A percentile compares a stretch with the other conserved stretches of the same genome.
Conservation (phyloP, 2,329 filamentous ascomycete genomes). For the Scedosporium apiospermum region DNA sequence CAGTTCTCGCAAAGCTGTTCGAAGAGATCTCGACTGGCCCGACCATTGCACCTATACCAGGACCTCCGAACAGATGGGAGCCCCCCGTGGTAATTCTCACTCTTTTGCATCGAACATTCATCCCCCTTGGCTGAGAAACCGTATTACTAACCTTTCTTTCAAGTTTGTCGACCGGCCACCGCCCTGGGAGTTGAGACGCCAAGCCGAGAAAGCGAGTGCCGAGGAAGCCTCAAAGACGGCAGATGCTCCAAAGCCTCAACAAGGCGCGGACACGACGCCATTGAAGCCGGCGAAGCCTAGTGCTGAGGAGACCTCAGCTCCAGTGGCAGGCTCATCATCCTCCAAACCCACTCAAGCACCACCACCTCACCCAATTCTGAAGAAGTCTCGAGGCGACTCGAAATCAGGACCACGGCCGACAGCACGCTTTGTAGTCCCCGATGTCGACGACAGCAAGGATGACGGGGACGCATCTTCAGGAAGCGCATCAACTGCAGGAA, state of each 20-base stretch:
- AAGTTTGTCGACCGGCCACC: neutral
- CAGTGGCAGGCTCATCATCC: constrained; percentile 20
- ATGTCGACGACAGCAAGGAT: constrained; percentile 25
- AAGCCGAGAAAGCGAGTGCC: constrained; percentile 14
- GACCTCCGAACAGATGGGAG: constrained; percentile 44
- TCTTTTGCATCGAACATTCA: neutral
- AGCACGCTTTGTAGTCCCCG: constrained; percentile 49
- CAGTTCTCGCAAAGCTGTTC: constrained; percentile 44
- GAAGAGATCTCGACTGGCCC: constrained; percentile 48
- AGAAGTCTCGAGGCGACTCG: constrained; percentile 47
- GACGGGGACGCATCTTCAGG: constrained; percentile 28
- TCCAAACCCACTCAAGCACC: constrained; percentile 34
- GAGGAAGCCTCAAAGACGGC: neutral
- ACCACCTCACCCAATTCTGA: constrained; percentile 47
- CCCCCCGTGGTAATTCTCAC: constrained; percentile 27
- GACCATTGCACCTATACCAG: constrained; percentile 45
- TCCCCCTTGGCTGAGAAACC: neutral
- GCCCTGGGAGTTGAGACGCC: constrained; percentile 10
- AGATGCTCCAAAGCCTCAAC: constrained; percentile 11
- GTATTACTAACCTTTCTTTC: neutral
- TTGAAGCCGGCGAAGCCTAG: neutral
- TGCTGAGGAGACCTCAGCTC: neutral
- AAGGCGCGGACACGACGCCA: constrained; percentile 7
- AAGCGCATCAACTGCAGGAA: constrained; percentile 24
- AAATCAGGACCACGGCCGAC: constrained; percentile 45